phyloP scores from a whole-genome alignment of 2,329 filamentous ascomycete genomes.

The Plectosphaerella plurivora region DNA sequence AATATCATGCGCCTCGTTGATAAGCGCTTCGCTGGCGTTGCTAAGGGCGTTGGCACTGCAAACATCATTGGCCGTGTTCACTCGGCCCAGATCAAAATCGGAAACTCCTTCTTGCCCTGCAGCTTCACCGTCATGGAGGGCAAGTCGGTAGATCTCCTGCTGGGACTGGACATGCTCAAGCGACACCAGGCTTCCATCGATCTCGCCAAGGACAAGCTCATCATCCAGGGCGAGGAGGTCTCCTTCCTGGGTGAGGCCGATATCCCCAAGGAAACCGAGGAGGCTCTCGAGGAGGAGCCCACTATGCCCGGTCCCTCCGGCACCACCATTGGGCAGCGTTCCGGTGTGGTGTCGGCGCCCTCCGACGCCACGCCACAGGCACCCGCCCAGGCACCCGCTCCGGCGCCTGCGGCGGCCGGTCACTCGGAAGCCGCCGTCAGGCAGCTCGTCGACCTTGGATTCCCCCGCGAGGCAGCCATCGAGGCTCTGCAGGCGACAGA shows the following conservation, averaged over 20 bases:
- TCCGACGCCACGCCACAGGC: constrained; percentile 21
- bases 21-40: constrained; percentile 84
- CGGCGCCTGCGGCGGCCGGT: constrained; percentile 19
- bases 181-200: constrained; percentile 93
- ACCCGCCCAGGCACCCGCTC: constrained; percentile 18
- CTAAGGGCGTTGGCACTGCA: constrained; percentile 89
- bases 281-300: constrained; percentile 71
- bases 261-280: constrained; percentile 80
- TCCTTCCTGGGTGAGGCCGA: constrained; percentile 89
- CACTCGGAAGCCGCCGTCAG: constrained; percentile 65
- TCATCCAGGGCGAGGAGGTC: constrained; percentile 85
- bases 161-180: constrained; percentile 96
- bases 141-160: constrained; percentile 87
- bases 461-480: constrained; percentile 70
- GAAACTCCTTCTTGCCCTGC: constrained; percentile 79
- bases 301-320: constrained; percentile 81
- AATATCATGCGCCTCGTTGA: constrained; percentile 97
- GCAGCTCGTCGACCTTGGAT: constrained; percentile 73
- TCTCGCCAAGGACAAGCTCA: constrained; percentile 74
- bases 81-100: constrained; percentile 91
- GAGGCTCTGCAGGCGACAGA: constrained; percentile 76
- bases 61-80: constrained; percentile 94
- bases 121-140: constrained; percentile 99
- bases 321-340: constrained; percentile 79
- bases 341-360: constrained; percentile 67